Evolutionary conservation across 768 basidiomycete species (phyloP).

Genomic region (Suillus fuscotomentosus): DNA sequence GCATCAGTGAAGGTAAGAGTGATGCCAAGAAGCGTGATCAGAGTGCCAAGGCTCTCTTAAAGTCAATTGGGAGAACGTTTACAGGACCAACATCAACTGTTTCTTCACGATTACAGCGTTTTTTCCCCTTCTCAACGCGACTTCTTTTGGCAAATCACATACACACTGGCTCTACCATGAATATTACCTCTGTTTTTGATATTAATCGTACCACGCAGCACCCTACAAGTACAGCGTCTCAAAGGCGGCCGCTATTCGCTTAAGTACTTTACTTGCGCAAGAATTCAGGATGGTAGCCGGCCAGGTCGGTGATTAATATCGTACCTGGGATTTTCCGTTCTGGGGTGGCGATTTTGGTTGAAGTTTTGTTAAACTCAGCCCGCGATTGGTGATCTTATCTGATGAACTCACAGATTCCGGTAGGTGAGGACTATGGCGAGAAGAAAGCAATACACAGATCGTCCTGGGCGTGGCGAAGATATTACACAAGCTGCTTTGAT

Average conservation of each 20-base stretch:
- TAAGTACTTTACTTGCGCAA: constrained; percentile 32
- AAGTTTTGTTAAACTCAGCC: neutral
- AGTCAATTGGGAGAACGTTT: constrained; percentile 28
- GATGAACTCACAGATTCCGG: constrained; percentile 32
- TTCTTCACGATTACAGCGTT: constrained; percentile 47
- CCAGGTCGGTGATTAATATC: constrained; percentile 35
- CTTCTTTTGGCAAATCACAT: constrained; percentile 21
- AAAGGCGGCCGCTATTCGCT: constrained; percentile 37
- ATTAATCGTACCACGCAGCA: constrained; percentile 39
- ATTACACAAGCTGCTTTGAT: constrained; percentile 26
- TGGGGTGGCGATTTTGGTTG: constrained; percentile 28
- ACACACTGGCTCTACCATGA: constrained; percentile 39
- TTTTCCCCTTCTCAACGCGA: constrained; percentile 40
- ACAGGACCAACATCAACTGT: constrained; percentile 24
- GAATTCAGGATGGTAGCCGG: constrained; percentile 31
- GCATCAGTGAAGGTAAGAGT: constrained; percentile 38
- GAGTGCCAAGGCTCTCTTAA: constrained; percentile 23
- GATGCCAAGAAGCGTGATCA: constrained; percentile 27
- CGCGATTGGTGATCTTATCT: neutral
- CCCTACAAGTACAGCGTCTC: constrained; percentile 44
- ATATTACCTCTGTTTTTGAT: constrained; percentile 41
- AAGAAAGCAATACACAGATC: neutral
- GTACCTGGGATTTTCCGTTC: constrained; percentile 36
- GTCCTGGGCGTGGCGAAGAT: constrained; percentile 35
- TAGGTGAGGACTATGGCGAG: constrained; percentile 17